Evolutionary conservation across 2,329 filamentous ascomycete genomes (phyloP), one percentile per base, ranked within the genome.

Genomic region (Alternaria ventricosa): DNA sequence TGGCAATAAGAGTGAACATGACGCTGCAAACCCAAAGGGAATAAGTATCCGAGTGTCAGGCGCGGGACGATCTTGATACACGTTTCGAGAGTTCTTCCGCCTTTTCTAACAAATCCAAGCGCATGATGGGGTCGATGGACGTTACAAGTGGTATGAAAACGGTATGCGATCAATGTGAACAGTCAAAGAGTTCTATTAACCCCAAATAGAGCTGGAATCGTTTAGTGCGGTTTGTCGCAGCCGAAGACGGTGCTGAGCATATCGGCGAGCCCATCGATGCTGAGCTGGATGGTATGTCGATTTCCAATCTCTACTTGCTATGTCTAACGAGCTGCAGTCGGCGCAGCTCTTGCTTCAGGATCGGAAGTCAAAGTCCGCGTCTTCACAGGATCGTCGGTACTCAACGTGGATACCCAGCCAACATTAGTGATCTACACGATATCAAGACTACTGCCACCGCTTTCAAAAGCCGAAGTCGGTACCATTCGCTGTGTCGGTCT

Each of bases 401-500:
- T 71, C 25, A 50, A 45, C 5, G 15, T 51, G 6, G 41, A 55
- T 10, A 20, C 43, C 4, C 10, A 51, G 18, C 66, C 61, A 30
- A 70, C 63, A 23, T 30, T 57, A 36, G 55, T 58, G 1, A 63
- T 57, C 20, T 57, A 66, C 27, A 64, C 54, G 22, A 58, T 67
- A 57, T 57, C 51, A 28, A 49, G 45, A 44, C 60, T 71, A 11
- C 69, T 83, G 18, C 73, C 77, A 2, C 82, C 82, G 0, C 58
- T 84, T 22, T 65, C 72, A 1, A 61, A 61, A 20, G 61, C 74
- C 12, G 78, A 84, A 30, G 75, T 82, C 6, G 78, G 79, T 33
- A 78, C 80, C 20, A 82, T 84, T 53, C 80, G 82, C 36, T 84
- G 82, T 68, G 72, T 84, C 50, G 83, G 83, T 7, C 78, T 84